Base-by-base conservation (phyloP, 139 green algal species). In the Coelastrella sp. region DNA sequence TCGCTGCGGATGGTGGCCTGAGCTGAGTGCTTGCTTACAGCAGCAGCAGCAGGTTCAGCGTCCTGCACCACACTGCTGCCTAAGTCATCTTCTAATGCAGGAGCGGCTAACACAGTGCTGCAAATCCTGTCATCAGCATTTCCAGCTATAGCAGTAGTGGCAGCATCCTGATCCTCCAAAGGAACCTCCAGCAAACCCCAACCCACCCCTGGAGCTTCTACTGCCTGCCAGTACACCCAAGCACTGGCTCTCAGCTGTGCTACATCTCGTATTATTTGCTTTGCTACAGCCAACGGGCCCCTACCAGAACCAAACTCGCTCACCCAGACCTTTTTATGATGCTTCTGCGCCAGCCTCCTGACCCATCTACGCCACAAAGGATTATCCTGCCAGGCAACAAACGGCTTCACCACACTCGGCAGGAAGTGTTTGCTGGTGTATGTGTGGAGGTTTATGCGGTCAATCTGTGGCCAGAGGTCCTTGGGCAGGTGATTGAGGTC, bases 181-280 rank as follows among this genome's bases (percentile, higher is more conserved):
- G 68, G 66, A 15, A 66, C 68, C 17, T 88, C 68, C 49, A 88
- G 66, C 68, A 88, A 57, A 8, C 84, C 84, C 84, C 84, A 88
- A 35, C 56, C 27, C 14, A 20, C 10, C 0, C 84, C 84, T 24
- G 61, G 8, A 57, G 11, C 84, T 15, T 88, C 84, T 7, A 88
- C 84, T 58, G 84, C 84, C 49, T 88, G 84, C 84, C 84, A 88
- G 68, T 81, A 88, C 66, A 88, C 84, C 84, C 84, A 88, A n/a
- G 84, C 84, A 11, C 20, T 72, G 7, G 84, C 66, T 9, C 4
- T 19, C n/a, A 88, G 84, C 49, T 73, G 78, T 17, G 17, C 9
- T 20, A 88, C 22, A 57, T 88, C 84, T 9, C 66, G 66, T n/a
- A 88, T 15, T 14, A 88, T 25, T 20, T 88, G 84, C 68, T 81